Base-by-base conservation (phyloP, 1,139 yeast species). In the Yamadazyma mexicana region DNA sequence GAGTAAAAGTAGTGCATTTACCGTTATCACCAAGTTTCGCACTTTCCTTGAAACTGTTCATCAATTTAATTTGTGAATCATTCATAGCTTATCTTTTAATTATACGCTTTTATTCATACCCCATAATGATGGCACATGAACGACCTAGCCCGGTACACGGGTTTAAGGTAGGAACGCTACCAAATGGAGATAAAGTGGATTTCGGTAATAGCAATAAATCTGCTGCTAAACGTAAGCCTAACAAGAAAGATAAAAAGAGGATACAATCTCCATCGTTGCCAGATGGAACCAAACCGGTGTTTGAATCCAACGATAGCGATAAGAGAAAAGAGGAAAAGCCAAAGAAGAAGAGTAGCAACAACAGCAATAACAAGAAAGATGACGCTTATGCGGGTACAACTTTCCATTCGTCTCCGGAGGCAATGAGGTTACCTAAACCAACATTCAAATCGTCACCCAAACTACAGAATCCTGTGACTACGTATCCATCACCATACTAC, bases 321-420 rank as follows among this genome's bases (percentile, higher is more conserved):
- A 52, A 50, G 40, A 48, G 45, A 48, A 26, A 38, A 31, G 35
- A 45, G 3, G n/a, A 35, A 4, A 29, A 22, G 22, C 20, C 28
- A 12, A 32, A 14, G 24, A 31, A 17, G 27, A 28, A 28, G 17
- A 48, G 43, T 36, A 8, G 22, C 8, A 20, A 8, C 22, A 20
- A 44, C 37, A 8, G 22, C 8, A 20, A 8, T 8, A 20, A 44
- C 37, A 39, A 39, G 34, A 43, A 48, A 16, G 43, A 47, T 25
- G 70, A 58, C 49, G 66, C 66, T 25, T 77, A 76, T 56, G 83
- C 83, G 38, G 83, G 83, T 14, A 73, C 81, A 31, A 73, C 81
- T 30, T 77, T 77, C 52, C 79, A 74, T 55, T 72, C 78, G 17
- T 75, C 81, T 2, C 83, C 83, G 0, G 77, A 77, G 31, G 81